Evolutionary conservation across 1,284 basidiomycete genomes (phyloP).

Genomic region (Ustilago curta): DNA sequence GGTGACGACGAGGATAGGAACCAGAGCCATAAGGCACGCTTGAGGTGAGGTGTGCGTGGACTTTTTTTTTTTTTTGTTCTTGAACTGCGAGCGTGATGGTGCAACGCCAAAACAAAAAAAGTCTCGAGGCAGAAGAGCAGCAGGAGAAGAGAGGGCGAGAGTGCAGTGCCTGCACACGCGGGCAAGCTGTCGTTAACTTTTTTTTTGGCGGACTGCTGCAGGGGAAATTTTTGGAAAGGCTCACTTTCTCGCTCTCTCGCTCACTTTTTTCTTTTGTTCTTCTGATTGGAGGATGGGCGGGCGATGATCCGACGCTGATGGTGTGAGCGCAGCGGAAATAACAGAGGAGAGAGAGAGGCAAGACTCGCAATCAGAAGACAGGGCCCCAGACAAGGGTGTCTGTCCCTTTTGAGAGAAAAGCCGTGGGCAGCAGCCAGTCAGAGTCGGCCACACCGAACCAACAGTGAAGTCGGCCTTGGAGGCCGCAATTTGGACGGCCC

Average conservation of each 20-base stretch:
- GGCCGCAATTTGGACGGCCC: too few relatives aligned
- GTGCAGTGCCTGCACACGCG: conserved; percentile 13
- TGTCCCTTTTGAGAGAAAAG: background rate
- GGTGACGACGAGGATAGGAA: conserved; percentile 11
- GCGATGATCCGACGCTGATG: too few relatives aligned
- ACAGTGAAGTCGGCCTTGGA: too few relatives aligned
- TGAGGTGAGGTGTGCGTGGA: background rate
- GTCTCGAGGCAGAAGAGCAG: conserved; percentile 3
- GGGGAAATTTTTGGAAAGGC: conserved; percentile 23
- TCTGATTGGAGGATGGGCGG: conserved; percentile 16
- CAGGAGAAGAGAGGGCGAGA: background rate
- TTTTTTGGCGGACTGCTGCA: conserved; percentile 8
- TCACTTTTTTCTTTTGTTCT: conserved; percentile 16
- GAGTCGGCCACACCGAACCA: too few relatives aligned
- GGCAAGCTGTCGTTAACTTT: conserved; percentile 1
- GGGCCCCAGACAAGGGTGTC: conserved; percentile 19
- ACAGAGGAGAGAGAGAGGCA: too few relatives aligned
- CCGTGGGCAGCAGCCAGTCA: too few relatives aligned
- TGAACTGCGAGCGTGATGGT: background rate
- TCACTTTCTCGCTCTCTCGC: background rate
- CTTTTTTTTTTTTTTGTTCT: conserved; percentile 6
- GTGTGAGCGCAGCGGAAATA: conserved; percentile 8
- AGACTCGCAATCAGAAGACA: background rate
- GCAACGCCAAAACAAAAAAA: conserved; percentile 12
- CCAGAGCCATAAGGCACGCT: background rate